These are phyloP conservation scores for Piper betle DNA, from an alignment of 164 flowering plant genomes.

Conservation along the genomic window DNA sequence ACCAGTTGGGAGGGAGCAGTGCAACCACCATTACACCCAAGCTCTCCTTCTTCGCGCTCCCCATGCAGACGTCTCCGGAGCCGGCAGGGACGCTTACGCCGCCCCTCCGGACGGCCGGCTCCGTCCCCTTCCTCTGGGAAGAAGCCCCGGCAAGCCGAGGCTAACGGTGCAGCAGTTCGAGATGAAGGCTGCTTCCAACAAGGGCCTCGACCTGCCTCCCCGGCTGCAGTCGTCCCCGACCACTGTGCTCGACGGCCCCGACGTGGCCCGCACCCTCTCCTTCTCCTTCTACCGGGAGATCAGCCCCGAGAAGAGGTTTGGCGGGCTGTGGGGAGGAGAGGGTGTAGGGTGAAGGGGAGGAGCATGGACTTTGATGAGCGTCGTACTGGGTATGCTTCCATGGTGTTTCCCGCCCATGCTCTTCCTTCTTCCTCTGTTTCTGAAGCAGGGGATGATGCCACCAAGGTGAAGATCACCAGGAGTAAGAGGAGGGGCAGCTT, in stretches of 20 bases:
- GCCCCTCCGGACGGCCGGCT: constrained; percentile 31
- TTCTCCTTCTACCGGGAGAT: constrained; percentile 9
- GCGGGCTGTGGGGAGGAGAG: constrained; percentile 4
- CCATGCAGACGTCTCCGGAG: constrained; percentile 21
- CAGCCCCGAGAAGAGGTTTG: constrained; percentile 6
- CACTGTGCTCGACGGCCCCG: constrained; percentile 53
- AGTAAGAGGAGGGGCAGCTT: constrained; percentile 24
- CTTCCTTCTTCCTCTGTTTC: neutral
- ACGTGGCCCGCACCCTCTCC: constrained; percentile 28
- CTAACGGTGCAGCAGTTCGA: neutral
- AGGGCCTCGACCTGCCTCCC: constrained; percentile 56
- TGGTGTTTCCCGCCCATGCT: constrained; percentile 12
- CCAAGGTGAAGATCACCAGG: constrained; percentile 30
- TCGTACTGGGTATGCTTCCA: constrained; percentile 9
- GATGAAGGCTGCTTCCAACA: neutral
- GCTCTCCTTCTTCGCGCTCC: constrained; percentile 39
- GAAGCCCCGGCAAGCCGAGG: constrained; percentile 75
- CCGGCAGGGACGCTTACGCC: constrained; percentile 47
- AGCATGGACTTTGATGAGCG: neutral
- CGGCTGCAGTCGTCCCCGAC: constrained; percentile 53
- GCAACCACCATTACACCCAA: constrained; percentile 25
- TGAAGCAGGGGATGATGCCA: constrained; percentile 1
- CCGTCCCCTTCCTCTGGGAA: constrained; percentile 77
- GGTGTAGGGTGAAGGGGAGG: neutral
- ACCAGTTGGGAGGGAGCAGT: neutral